Evolutionary conservation across 1,284 basidiomycete species (phyloP).

Genomic region (Takashimella tepidaria): DNA sequence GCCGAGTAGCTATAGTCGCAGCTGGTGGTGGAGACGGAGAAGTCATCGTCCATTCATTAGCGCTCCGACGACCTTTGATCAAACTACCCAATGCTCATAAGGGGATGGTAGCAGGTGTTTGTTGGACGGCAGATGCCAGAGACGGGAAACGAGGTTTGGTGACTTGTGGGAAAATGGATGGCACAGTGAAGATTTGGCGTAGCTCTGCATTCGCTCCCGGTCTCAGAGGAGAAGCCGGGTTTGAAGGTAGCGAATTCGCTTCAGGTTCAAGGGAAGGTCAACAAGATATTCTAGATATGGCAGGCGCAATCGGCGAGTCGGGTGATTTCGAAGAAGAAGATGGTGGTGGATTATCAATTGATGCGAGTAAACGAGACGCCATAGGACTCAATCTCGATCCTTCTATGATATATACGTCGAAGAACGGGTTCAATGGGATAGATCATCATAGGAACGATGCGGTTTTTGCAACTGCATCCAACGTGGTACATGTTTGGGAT

Average conservation of each 20-base stretch:
- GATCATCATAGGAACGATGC: constrained; percentile 86
- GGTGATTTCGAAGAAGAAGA: constrained; percentile 40
- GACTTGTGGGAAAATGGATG: constrained; percentile 81
- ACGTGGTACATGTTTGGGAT: constrained; percentile 94
- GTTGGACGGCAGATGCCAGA: constrained; percentile 44
- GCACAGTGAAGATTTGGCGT: constrained; percentile 88
- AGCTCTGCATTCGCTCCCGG: constrained; percentile 44
- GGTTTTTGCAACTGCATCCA: constrained; percentile 90
- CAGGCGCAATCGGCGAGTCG: constrained; percentile 42
- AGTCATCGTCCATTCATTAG: constrained; percentile 82
- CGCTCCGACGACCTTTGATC: constrained; percentile 61
- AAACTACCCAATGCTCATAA: constrained; percentile 78
- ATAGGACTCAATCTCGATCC: constrained; percentile 51
- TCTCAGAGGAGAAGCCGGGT: constrained; percentile 37
- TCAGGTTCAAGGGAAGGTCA: constrained; percentile 17
- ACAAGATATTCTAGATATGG: constrained; percentile 31
- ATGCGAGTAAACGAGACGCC: constrained; percentile 36
- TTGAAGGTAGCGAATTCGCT: constrained; percentile 42
- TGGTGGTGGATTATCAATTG: constrained; percentile 43
- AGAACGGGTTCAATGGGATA: constrained; percentile 85
- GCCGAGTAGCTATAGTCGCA: constrained; percentile 73
- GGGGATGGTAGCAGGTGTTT: constrained; percentile 77
- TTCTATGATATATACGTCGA: constrained; percentile 69
- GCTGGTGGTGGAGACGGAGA: constrained; percentile 96
- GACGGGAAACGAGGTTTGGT: constrained; percentile 63